Evolutionary conservation across 352 stramenopile species (phyloP).

Genomic region (Phytophthora chlamydospora): DNA sequence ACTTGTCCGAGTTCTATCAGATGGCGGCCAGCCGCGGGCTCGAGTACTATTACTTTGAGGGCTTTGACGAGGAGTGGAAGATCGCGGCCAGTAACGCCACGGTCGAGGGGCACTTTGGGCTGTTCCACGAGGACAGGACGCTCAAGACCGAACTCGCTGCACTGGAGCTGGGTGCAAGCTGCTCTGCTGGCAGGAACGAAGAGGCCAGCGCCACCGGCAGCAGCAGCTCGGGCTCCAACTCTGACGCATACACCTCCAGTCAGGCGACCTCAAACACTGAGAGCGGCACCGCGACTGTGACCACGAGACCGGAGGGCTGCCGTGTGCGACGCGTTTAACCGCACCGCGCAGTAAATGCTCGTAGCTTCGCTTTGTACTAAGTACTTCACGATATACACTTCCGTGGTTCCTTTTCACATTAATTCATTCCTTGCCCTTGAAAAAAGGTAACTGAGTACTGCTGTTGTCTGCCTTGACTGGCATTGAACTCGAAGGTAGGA

Average conservation of each 20-base stretch:
- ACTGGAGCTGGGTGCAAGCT: constrained; percentile 29
- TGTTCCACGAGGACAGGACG: constrained; percentile 50
- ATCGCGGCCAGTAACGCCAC: constrained; percentile 39
- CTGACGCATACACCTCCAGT: neutral
- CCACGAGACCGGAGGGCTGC: constrained; percentile 6
- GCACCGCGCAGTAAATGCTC: neutral
- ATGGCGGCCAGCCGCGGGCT: constrained; percentile 47
- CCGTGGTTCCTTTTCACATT: neutral
- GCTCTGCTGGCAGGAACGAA: constrained; percentile 17
- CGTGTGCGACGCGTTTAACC: constrained; percentile 7
- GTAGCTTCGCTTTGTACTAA: constrained; percentile 2
- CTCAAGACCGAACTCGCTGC: constrained; percentile 53
- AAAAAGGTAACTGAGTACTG: too few relatives aligned
- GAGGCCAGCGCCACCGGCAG: constrained; percentile 14
- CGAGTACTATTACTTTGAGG: constrained; percentile 77
- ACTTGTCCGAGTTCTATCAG: constrained; percentile 63
- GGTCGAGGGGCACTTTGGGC: constrained; percentile 68
- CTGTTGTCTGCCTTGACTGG: too few relatives aligned
- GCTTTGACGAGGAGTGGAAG: constrained; percentile 74
- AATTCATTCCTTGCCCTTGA: too few relatives aligned
- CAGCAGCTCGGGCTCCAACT: constrained; percentile 10
- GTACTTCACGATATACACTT: neutral
- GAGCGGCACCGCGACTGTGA: constrained; percentile 4
- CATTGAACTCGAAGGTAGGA: too few relatives aligned
- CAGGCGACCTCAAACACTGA: neutral